These are phyloP conservation scores for Chrysochromulina tobinii DNA, from an alignment of 78 protist species.

Conservation along the genomic window DNA sequence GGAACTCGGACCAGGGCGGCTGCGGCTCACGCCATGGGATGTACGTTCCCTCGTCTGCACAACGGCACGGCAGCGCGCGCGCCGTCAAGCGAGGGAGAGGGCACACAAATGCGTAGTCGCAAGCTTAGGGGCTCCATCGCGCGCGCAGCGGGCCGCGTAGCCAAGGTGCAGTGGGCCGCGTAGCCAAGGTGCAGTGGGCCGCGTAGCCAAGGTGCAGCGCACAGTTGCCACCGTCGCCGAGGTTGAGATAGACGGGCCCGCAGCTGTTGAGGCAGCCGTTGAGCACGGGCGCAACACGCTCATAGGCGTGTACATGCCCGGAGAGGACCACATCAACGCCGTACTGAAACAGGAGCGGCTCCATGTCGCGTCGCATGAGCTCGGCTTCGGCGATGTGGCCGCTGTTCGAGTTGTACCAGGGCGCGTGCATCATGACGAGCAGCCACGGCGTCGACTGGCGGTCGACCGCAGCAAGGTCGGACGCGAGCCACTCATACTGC, in stretches of 20 bases:
- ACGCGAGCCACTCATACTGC: constrained; percentile 19
- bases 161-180: too few species aligned
- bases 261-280: not conserved
- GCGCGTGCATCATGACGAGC: constrained; percentile 30
- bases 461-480: not conserved
- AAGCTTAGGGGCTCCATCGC: too few species aligned
- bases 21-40: not conserved
- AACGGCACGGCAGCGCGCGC: too few species aligned
- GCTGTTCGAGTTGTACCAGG: not conserved
- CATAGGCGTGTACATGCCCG: constrained; percentile 55
- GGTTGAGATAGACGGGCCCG: constrained; percentile 28
- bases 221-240: constrained; percentile 37
- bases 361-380: constrained; percentile 22
- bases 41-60: constrained; percentile 9
- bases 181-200: too few species aligned
- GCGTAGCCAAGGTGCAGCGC: too few species aligned
- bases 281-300: constrained; percentile 5
- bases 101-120: too few species aligned
- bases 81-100: too few species aligned
- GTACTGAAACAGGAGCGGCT: not conserved
- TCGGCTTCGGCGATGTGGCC: not conserved
- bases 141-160: too few species aligned
- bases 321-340: constrained; percentile 33
- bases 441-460: constrained; percentile 34
- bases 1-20: not conserved